Conservation (phyloP, 805 yeast genomes). For the Kregervanrija fluxuum region DNA sequence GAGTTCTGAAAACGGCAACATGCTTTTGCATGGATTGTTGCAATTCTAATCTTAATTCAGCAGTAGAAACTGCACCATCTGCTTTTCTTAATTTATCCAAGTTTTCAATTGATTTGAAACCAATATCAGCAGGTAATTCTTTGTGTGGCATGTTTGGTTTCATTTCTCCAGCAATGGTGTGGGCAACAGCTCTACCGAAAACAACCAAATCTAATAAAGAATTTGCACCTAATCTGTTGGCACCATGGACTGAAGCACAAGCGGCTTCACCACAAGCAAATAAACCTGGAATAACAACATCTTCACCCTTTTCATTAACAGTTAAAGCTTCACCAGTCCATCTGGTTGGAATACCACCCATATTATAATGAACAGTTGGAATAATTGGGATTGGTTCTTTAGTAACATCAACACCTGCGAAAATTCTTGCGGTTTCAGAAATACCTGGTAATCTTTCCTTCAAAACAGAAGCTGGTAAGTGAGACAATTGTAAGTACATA, state of each 20-base stretch:
- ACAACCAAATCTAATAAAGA: constrained; percentile 94
- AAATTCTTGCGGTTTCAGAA: constrained; percentile 95
- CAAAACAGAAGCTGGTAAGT: constrained; percentile 84
- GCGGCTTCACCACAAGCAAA: constrained; percentile 99
- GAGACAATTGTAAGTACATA: constrained; percentile 89
- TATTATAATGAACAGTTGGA: constrained; percentile 98
- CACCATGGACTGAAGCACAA: constrained; percentile 98
- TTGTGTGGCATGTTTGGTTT: constrained; percentile 85
- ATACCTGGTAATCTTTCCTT: constrained; percentile 98
- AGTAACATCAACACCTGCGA: constrained; percentile 99
- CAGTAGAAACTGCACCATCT: constrained; percentile 72
- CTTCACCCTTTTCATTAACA: constrained; percentile 79
- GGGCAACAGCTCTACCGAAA: constrained; percentile 97
- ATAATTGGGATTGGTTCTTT: constrained; percentile 98
- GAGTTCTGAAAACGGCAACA: constrained; percentile 94
- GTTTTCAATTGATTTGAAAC: constrained; percentile 84
- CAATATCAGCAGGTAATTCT: constrained; percentile 78
- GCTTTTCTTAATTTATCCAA: constrained; percentile 86
- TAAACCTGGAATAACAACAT: constrained; percentile 85
- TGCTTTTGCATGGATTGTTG: constrained; percentile 95
- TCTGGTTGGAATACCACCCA: constrained; percentile 99
- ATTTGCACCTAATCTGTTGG: constrained; percentile 98
- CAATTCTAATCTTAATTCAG: constrained; percentile 86
- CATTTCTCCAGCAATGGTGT: constrained; percentile 77
- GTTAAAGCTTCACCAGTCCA: constrained; percentile 94